Conservation (phyloP, 2,329 filamentous ascomycete genomes). For the Alternaria burnsii region DNA sequence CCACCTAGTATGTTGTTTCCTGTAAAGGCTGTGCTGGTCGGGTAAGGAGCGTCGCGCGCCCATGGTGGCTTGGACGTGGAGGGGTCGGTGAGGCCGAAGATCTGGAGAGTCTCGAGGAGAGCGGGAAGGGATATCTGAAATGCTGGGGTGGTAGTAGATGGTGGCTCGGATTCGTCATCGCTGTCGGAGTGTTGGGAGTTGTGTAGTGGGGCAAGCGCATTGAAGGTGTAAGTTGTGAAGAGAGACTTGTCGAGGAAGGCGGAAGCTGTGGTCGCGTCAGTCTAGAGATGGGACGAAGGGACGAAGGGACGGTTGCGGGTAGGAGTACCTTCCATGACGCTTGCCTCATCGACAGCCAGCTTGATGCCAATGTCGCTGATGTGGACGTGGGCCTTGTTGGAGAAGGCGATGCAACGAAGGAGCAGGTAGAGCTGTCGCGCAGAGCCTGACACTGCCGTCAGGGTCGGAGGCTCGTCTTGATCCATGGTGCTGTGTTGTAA, state of each 20-base stretch:
- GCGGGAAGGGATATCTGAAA: conserved; percentile 90
- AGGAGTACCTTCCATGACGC: conserved; percentile 83
- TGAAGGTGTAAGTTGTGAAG: conserved; percentile 85
- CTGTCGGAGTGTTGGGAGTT: conserved; percentile 44
- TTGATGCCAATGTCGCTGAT: conserved; percentile 86
- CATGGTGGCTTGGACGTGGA: conserved; percentile 47
- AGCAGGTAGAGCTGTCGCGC: conserved; percentile 76
- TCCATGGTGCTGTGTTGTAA: conserved; percentile 34
- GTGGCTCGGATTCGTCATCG: conserved; percentile 48
- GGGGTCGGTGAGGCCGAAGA: conserved; percentile 76
- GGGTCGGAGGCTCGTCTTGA: conserved; percentile 61
- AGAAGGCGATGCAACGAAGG: conserved; percentile 69
- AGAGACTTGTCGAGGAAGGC: conserved; percentile 88
- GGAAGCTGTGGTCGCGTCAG: conserved; percentile 60
- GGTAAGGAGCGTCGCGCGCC: conserved; percentile 54
- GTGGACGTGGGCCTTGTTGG: conserved; percentile 70
- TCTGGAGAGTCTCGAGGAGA: conserved; percentile 91
- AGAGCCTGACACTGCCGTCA: conserved; percentile 79
- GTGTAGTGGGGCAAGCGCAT: conserved; percentile 55
- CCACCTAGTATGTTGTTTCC: conserved; percentile 78
- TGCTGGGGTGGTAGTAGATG: conserved; percentile 61
- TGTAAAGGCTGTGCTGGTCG: conserved; percentile 74
- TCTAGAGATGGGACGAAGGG: background rate
- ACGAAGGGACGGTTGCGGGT: background rate
- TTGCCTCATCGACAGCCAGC: conserved; percentile 86